A percentile compares a stretch with the other conserved stretches of the same genome.
phyloP scores from a whole-genome alignment of 2,329 filamentous ascomycete species.

The Sarocladiaceae sp. region DNA sequence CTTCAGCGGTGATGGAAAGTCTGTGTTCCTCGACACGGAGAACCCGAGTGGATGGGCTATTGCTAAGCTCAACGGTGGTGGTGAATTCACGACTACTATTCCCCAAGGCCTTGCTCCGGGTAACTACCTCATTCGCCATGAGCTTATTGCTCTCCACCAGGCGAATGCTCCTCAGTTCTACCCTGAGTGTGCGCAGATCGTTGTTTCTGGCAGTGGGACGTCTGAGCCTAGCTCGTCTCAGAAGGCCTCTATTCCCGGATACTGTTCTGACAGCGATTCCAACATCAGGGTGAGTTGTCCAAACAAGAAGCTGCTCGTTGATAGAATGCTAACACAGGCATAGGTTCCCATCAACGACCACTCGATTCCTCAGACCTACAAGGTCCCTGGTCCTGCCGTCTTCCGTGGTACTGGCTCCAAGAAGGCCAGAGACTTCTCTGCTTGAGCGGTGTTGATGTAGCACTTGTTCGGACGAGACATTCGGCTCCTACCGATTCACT shows the following conservation, averaged over 20 bases:
- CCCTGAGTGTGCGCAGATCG: conserved; percentile 52
- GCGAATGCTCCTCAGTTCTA: conserved; percentile 49
- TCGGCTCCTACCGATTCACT: too few species aligned
- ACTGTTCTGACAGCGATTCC: conserved; percentile 40
- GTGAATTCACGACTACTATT: conserved; percentile 45
- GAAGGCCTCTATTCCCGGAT: conserved; percentile 40
- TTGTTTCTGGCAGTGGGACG: conserved; percentile 43
- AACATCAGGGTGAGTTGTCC: conserved; percentile 38
- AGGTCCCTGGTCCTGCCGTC: conserved; percentile 15
- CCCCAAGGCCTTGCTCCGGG: conserved; percentile 44
- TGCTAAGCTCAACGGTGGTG: conserved; percentile 32
- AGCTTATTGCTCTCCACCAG: conserved; percentile 53
- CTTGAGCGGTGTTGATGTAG: too few species aligned
- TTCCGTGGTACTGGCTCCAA: conserved; percentile 14
- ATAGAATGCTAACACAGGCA: not conserved
- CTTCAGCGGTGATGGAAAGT: conserved; percentile 35
- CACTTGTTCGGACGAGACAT: too few species aligned
- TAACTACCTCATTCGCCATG: conserved; percentile 53
- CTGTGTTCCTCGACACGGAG: conserved; percentile 16
- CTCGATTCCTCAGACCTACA: conserved; percentile 14
- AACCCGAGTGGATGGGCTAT: conserved; percentile 14
- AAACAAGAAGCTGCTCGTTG: not conserved
- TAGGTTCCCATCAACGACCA: conserved; percentile 17
- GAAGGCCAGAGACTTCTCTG: conserved; percentile 13
- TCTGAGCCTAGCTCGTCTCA: conserved; percentile 34